phyloP scores from a whole-genome alignment of 164 flowering plant species.

The Tetrastigma voinierianum region DNA sequence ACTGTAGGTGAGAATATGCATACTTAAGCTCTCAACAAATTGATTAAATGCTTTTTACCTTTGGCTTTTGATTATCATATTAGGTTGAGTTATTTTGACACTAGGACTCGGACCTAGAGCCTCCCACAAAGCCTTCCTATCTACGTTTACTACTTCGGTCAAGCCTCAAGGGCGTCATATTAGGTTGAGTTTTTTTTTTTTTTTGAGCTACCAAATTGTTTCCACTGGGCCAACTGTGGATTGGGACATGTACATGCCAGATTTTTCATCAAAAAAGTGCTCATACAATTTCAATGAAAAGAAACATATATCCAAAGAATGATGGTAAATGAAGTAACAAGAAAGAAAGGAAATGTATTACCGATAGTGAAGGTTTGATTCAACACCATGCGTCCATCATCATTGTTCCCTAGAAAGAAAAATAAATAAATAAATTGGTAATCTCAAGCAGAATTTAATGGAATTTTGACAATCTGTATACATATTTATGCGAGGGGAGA shows the following conservation, averaged over 20 bases:
- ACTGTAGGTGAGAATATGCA: too few relatives aligned
- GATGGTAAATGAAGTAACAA: neutral
- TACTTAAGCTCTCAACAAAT: too few relatives aligned
- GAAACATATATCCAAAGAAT: neutral
- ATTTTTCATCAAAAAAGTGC: neutral
- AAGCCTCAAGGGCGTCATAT: too few relatives aligned
- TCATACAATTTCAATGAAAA: neutral
- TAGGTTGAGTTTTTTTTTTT: too few relatives aligned
- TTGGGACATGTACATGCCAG: neutral
- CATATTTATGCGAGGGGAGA: neutral
- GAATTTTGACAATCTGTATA: neutral
- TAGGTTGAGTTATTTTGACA: too few relatives aligned
- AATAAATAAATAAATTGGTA: neutral
- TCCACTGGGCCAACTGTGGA: neutral
- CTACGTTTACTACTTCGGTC: too few relatives aligned
- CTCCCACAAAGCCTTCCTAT: too few relatives aligned
- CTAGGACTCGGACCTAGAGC: too few relatives aligned
- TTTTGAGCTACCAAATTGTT: neutral
- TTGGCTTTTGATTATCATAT: too few relatives aligned
- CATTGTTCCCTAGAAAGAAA: slow-evolving; percentile 71
- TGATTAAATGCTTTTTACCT: too few relatives aligned
- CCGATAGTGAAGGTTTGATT: slow-evolving; percentile 96
- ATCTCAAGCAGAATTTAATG: neutral
- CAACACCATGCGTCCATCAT: slow-evolving; percentile 68
- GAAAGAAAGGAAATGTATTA: slow-evolving; percentile 24